Percentiles rank a stretch among this genome's conserved stretches.
Conservation (phyloP, 2,329 filamentous ascomycete species). For the Neofusicoccum parvum region DNA sequence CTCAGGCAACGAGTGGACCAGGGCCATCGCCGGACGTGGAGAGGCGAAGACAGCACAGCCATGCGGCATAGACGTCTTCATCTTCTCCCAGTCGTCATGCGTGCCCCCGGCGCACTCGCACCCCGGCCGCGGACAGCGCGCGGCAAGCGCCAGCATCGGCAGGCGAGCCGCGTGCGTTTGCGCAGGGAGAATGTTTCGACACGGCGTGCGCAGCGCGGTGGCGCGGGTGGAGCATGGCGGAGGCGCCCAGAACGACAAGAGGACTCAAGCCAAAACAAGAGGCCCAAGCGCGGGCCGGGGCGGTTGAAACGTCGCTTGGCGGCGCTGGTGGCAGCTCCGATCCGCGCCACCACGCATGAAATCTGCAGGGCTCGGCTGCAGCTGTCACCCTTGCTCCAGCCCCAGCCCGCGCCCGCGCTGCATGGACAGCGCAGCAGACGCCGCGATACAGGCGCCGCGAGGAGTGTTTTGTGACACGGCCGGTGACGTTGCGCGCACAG, state of each 20-base stretch:
- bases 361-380: conserved; percentile 7
- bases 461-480: not conserved
- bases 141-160: not conserved
- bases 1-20: conserved; percentile 3
- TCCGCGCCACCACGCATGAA: not conserved
- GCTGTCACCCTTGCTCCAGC: not conserved
- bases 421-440: not conserved
- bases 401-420: not conserved
- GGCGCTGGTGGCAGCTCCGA: conserved; percentile 1
- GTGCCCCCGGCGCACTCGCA: not conserved
- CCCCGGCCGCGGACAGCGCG: not conserved
- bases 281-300: not conserved
- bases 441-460: too few species aligned
- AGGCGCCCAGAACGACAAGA: not conserved
- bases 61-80: not conserved
- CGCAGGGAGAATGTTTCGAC: not conserved
- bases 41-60: not conserved
- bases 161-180: not conserved
- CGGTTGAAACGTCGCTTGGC: conserved; percentile 16
- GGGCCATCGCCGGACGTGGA: not conserved
- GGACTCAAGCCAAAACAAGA: conserved; percentile 10
- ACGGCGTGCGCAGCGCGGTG: not conserved
- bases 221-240: not conserved
- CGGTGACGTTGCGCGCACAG: not conserved
- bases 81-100: not conserved